These are phyloP conservation scores for Daldinia eschscholtzii DNA, from an alignment of 2,329 filamentous ascomycete species.

Conservation along the genomic window DNA sequence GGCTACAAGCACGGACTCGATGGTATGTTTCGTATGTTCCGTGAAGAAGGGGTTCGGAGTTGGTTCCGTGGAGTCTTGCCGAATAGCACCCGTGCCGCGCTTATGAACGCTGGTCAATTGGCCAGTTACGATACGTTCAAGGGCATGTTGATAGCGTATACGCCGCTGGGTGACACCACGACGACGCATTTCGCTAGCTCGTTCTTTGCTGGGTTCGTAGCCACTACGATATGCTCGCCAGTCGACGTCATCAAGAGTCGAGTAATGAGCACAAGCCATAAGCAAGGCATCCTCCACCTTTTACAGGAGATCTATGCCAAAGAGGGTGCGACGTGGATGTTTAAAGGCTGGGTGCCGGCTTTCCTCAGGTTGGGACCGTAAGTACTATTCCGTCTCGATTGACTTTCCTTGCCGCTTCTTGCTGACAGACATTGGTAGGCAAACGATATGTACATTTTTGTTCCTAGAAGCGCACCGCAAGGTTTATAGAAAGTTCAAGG, in stretches of 20 bases:
- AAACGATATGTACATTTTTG: slow-evolving; percentile 89
- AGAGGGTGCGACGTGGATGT: slow-evolving; percentile 86
- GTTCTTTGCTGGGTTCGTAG: slow-evolving; percentile 83
- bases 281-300: slow-evolving; percentile 68
- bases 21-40: slow-evolving; percentile 87
- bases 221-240: slow-evolving; percentile 86
- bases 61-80: slow-evolving; percentile 90
- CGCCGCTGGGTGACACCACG: slow-evolving; percentile 76
- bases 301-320: slow-evolving; percentile 75
- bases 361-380: slow-evolving; percentile 74
- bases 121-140: slow-evolving; percentile 90
- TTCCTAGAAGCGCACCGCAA: slow-evolving; percentile 90
- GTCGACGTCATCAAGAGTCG: slow-evolving; percentile 92
- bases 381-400: slow-evolving; percentile 51
- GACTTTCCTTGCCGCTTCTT: not conserved
- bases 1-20: slow-evolving; percentile 93
- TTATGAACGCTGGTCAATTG: slow-evolving; percentile 88
- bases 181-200: slow-evolving; percentile 83
- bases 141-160: slow-evolving; percentile 73
- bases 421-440: slow-evolving; percentile 57
- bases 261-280: slow-evolving; percentile 77
- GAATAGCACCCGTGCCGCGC: slow-evolving; percentile 82
- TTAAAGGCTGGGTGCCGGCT: slow-evolving; percentile 89
- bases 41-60: slow-evolving; percentile 80
- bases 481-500: slow-evolving; percentile 71